Evolutionary conservation across 805 yeast genomes (phyloP), one percentile per base, ranked within the genome.

Genomic region (Torulaspora maleeae): DNA sequence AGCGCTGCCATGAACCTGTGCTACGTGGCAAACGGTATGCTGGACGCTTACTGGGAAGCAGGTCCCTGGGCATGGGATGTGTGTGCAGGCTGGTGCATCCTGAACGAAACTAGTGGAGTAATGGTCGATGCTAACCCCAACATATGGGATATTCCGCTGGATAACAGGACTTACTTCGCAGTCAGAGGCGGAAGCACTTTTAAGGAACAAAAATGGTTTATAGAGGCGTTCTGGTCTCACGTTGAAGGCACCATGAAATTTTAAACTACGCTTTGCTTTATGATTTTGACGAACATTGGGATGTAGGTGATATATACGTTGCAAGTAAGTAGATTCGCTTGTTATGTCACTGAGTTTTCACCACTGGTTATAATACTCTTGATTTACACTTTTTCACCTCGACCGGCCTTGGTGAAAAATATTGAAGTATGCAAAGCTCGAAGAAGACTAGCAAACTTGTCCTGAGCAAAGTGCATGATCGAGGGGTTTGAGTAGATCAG

Each of bases 51-150:
- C 61, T 80, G 85, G 83, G 83, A 79, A 61, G 83, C 83, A 40
- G 83, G 83, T n/a, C 78, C 82, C 56, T 78, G 74, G 58, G 76
- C 79, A 19, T 80, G 85, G 85, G 86, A 80, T 57, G 83, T 80
- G 1, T 78, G 83, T 59, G 86, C 84, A 12, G 82, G 83, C 32
- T 80, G 83, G 82, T 71, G 79, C 38, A 76, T 80, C 39, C 55
- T 79, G 7, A 66, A 69, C 36, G 86, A 80, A 51, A 74, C 82
- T 10, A 86, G 86, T 3, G 84, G 83, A 10, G 51, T 57, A 7
- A 60, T 78, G 37, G 80, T 77, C n/a, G 73, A 79, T 41, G 83
- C 80, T 16, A 74, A 74, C 54, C 68, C 70, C 22, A 76, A 72
- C 27, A 64, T 63, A 19, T 74, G 78, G 76, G 63, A 70, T 6